Evolutionary conservation across 805 yeast genomes (phyloP).

Genomic region (Lipomyces oligophaga): DNA sequence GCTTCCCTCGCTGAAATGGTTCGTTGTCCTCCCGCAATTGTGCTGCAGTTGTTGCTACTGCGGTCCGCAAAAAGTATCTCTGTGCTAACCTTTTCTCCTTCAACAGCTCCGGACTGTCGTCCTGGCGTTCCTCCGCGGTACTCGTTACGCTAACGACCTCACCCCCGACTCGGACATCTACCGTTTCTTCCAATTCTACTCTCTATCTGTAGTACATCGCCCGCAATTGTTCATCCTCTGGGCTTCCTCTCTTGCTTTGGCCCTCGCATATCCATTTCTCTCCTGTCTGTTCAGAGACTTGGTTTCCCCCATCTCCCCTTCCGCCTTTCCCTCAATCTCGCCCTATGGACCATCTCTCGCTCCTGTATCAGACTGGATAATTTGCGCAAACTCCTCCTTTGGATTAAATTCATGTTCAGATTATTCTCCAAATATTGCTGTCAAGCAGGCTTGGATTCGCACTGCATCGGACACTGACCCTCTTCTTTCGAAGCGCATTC

Average conservation of each 20-base stretch:
- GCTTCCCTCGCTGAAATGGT: too few relatives aligned
- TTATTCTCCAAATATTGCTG: constrained; percentile 1
- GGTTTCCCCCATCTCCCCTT: constrained; percentile 27
- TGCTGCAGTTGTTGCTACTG: too few relatives aligned
- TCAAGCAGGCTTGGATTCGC: constrained; percentile 41
- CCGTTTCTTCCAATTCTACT: constrained; percentile 19
- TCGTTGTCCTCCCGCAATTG: too few relatives aligned
- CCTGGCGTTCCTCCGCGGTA: constrained; percentile 27
- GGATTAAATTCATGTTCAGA: neutral
- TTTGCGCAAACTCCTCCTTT: neutral
- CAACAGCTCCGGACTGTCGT: constrained; percentile 28
- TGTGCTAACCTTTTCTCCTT: too few relatives aligned
- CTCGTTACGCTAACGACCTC: constrained; percentile 21
- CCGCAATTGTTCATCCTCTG: constrained; percentile 47
- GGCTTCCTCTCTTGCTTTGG: constrained; percentile 48
- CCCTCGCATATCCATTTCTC: constrained; percentile 50
- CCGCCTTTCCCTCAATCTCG: neutral
- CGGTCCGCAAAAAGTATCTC: too few relatives aligned
- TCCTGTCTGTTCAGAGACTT: constrained; percentile 36
- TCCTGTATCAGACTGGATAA: constrained; percentile 19
- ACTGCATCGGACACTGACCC: constrained; percentile 30
- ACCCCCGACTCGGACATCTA: constrained; percentile 12
- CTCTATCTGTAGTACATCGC: constrained; percentile 37
- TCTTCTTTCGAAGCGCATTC: constrained; percentile 41
- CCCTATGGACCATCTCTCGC: constrained; percentile 25